A percentile compares a stretch with the other conserved stretches of the same genome.
phyloP scores from a whole-genome alignment of 495 filamentous ascomycete species.

The Trichoderma gamsii region DNA sequence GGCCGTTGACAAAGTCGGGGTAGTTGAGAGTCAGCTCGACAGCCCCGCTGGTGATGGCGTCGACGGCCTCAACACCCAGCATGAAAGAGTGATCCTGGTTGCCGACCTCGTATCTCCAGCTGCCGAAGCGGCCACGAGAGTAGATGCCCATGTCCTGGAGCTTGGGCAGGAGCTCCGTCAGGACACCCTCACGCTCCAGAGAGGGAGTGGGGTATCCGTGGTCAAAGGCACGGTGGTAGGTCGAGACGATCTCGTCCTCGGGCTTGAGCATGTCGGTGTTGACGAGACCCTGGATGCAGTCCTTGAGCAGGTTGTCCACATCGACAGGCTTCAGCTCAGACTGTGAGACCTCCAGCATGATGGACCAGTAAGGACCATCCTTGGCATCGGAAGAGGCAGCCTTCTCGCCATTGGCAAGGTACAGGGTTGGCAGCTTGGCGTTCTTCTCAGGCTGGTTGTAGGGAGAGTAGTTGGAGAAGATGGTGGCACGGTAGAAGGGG shows the following conservation, averaged over 20 bases:
- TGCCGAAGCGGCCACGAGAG: constrained; percentile 94
- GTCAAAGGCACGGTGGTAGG: constrained; percentile 97
- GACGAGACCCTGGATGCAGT: constrained; percentile 92
- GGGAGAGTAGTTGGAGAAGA: constrained; percentile 99
- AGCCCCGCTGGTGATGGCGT: constrained; percentile 90
- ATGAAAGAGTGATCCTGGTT: constrained; percentile 99
- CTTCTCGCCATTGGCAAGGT: constrained; percentile 78
- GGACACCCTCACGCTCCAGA: constrained; percentile 90
- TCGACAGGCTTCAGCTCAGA: constrained; percentile 93
- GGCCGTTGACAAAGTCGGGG: constrained; percentile 94
- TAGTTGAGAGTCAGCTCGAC: constrained; percentile 97
- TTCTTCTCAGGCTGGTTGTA: constrained; percentile 86
- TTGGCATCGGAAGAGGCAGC: constrained; percentile 59
- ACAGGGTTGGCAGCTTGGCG: constrained; percentile 79
- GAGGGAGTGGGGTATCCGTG: constrained; percentile 97
- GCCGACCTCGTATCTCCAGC: constrained; percentile 91
- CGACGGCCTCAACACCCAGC: constrained; percentile 94
- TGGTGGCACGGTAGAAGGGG: constrained; percentile 99
- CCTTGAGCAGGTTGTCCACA: constrained; percentile 69
- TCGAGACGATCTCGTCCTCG: constrained; percentile 91
- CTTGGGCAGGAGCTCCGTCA: constrained; percentile 87
- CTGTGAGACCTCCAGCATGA: constrained; percentile 98
- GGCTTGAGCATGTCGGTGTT: constrained; percentile 93
- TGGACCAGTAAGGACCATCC: constrained; percentile 97
- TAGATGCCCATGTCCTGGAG: constrained; percentile 87